These are phyloP conservation scores for Thermothielavioides terrestris DNA, from an alignment of 495 filamentous ascomycete species.

Conservation along the genomic window DNA sequence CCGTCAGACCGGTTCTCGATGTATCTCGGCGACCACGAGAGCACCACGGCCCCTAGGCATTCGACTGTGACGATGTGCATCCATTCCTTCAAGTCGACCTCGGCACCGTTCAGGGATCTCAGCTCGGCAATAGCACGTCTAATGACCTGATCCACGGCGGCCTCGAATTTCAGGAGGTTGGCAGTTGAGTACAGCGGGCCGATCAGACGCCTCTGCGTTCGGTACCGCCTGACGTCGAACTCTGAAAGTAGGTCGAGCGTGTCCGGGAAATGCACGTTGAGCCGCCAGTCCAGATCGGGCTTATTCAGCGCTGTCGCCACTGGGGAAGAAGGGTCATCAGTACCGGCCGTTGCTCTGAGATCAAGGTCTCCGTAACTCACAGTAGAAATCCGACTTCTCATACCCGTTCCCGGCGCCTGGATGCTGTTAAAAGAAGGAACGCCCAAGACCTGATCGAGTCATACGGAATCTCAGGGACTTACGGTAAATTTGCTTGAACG, in stretches of 20 bases:
- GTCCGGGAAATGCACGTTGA: constrained; percentile 20
- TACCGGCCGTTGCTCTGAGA: too few relatives aligned
- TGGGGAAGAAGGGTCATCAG: too few relatives aligned
- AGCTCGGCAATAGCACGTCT: constrained; percentile 17
- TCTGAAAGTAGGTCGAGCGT: constrained; percentile 33
- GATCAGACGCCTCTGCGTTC: constrained; percentile 33
- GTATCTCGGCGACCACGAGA: constrained; percentile 35
- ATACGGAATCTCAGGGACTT: not conserved
- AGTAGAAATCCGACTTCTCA: constrained; percentile 33
- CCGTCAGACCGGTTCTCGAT: constrained; percentile 27
- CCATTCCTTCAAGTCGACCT: constrained; percentile 34
- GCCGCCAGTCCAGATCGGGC: constrained; percentile 15
- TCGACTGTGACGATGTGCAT: constrained; percentile 38
- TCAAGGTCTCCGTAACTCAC: too few relatives aligned
- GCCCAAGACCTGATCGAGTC: not conserved
- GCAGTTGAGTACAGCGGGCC: constrained; percentile 27
- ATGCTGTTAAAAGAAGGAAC: not conserved
- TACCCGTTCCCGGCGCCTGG: constrained; percentile 24
- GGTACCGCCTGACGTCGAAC: constrained; percentile 29
- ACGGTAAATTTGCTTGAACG: constrained; percentile 38
- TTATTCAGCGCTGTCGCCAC: constrained; percentile 24
- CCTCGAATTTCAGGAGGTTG: constrained; percentile 31
- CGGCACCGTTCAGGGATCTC: constrained; percentile 16
- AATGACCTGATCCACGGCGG: constrained; percentile 27
- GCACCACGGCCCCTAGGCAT: constrained; percentile 31